These are phyloP conservation scores for Talaromyces funiculosus DNA, from an alignment of 2,329 filamentous ascomycete species.

Conservation along the genomic window DNA sequence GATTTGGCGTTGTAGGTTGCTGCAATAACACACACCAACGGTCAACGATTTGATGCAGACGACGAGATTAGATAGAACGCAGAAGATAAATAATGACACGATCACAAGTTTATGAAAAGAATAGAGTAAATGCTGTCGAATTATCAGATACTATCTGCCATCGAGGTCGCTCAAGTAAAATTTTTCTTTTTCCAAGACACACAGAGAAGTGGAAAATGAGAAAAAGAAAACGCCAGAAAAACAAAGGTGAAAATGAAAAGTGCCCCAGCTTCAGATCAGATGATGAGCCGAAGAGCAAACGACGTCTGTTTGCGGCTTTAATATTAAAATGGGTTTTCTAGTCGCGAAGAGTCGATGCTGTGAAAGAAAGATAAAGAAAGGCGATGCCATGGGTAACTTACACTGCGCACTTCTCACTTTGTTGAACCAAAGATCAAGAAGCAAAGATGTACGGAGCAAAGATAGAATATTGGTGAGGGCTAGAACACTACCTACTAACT, in stretches of 20 bases:
- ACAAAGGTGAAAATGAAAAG: neutral
- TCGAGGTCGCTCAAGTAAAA: neutral
- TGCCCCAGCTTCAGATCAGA: neutral
- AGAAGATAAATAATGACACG: neutral
- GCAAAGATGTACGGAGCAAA: neutral
- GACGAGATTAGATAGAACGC: neutral
- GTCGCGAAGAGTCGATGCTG: neutral
- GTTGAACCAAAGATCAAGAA: neutral
- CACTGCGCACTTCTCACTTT: neutral
- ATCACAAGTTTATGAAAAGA: neutral
- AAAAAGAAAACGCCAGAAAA: neutral
- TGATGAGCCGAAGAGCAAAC: neutral
- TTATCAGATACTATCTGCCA: neutral
- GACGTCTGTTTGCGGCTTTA: neutral
- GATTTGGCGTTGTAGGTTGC: neutral
- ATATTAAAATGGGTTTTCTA: neutral
- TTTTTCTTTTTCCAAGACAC: neutral
- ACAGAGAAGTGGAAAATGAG: neutral
- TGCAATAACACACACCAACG: neutral
- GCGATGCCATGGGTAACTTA: neutral
- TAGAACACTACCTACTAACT: constrained; percentile 5
- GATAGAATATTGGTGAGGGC: constrained; percentile 4
- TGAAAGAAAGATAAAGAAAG: neutral
- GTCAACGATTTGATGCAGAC: neutral
- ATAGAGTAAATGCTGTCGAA: neutral